Conservation (phyloP, 2,329 filamentous ascomycete genomes). For the Colletotrichum coccodes region DNA sequence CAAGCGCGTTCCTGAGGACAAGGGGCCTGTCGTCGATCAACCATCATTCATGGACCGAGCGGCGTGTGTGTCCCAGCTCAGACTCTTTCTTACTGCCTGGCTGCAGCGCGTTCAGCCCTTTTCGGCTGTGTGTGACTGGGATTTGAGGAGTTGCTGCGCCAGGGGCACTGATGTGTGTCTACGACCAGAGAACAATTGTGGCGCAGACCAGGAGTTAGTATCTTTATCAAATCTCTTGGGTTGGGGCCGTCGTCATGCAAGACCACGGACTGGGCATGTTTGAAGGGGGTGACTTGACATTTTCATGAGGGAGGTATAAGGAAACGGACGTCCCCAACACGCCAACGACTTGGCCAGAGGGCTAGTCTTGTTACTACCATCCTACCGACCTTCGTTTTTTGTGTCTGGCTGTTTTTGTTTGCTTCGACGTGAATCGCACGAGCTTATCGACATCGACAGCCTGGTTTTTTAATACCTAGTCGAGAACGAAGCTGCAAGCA, state of each 20-base stretch:
- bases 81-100: background rate
- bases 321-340: conserved; percentile 1
- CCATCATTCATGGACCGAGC: background rate
- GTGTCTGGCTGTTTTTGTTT: background rate
- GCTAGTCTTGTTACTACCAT: background rate
- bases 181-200: background rate
- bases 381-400: background rate
- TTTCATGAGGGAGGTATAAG: conserved; percentile 2
- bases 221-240: background rate
- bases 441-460: background rate
- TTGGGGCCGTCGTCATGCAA: conserved; percentile 7
- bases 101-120: background rate
- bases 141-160: background rate
- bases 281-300: background rate
- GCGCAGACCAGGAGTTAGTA: background rate
- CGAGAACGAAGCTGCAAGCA: background rate
- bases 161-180: background rate
- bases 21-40: conserved; percentile 4
- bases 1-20: background rate
- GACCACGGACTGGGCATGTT: conserved; percentile 1
- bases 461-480: background rate
- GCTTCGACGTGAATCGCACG: background rate
- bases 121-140: background rate
- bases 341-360: background rate
- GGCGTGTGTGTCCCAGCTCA: background rate